Evolutionary conservation across 257 asterid species (phyloP), one percentile per base, ranked within the genome.

Genomic region (Oldenlandia corymbosa): DNA sequence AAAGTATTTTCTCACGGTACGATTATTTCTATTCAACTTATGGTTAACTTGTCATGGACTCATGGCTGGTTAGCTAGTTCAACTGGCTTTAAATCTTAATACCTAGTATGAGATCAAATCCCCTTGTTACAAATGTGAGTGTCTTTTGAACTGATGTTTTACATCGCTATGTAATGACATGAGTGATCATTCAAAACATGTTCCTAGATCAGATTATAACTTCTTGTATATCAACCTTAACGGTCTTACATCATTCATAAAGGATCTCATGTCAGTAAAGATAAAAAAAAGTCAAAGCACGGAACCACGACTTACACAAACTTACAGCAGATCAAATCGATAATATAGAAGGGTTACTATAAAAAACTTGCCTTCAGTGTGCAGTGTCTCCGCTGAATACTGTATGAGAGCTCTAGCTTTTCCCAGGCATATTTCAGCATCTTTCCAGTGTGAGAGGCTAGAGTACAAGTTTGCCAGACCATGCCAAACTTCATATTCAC

Each of bases 401-500:
- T 77, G 90, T 43, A 80, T 78, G 59, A 93, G 78, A 60, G 74
- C 77, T 72, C 88, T 85, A 72, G 99, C 97, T 84, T 87, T 90
- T 52, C 27, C 79, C 79, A 93, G 83, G 76, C 99, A 93, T 70
- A 85, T 70, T 79, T 93, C 99, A 18, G 96, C 90, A 75, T 93
- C 99, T 71, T 80, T 88, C 95, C 96, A 93, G 66, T 83, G 94
- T 54, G 96, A 84, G 66, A 93, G 94, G 73, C 85, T 90, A 20
- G 94, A 84, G 79, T 93, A 93, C 63, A 93, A 79, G 61, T 85
- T 87, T 43, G 97, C 96, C 45, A 93, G 79, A 59, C 96, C 99
- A 28, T 84, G 94, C 99, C 99, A 93, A 59, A 90, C 96, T 80
- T 90, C 99, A 68, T 76, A 82, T 80, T 93, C 99, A 75, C 77